Percentiles rank a stretch among this genome's conserved stretches.
Evolutionary conservation across 257 asterid species (phyloP).

Genomic region (Capsicum rhomboideum): DNA sequence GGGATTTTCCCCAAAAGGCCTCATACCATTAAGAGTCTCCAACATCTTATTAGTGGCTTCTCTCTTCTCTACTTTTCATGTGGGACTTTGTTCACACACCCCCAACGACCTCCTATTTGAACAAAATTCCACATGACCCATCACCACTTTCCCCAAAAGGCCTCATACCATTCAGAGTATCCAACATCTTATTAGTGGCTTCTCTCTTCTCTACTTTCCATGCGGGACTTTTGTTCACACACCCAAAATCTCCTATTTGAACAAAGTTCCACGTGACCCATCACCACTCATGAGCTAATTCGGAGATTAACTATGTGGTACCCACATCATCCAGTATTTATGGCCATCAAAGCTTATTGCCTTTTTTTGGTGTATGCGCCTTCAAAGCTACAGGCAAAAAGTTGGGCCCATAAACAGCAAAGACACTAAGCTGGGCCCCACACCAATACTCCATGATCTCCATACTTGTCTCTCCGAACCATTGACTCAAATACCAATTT

Average conservation of each 20-base stretch:
- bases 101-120: not conserved
- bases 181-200: not conserved
- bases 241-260: not conserved
- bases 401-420: not conserved
- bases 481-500: not conserved
- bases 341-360: not conserved
- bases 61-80: not conserved
- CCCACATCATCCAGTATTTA: not conserved
- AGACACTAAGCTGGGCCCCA: not conserved
- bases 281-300: not conserved
- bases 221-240: not conserved
- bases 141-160: not conserved
- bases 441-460: not conserved
- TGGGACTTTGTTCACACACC: not conserved
- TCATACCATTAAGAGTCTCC: not conserved
- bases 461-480: not conserved
- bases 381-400: not conserved
- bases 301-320: not conserved
- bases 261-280: not conserved
- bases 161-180: not conserved
- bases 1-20: not conserved
- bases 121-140: not conserved
- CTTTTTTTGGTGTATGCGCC: not conserved
- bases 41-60: not conserved
- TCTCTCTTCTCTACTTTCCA: not conserved